Evolutionary conservation across 345 rosid species (phyloP), one percentile per base, ranked within the genome.

Genomic region (Salix caprea): DNA sequence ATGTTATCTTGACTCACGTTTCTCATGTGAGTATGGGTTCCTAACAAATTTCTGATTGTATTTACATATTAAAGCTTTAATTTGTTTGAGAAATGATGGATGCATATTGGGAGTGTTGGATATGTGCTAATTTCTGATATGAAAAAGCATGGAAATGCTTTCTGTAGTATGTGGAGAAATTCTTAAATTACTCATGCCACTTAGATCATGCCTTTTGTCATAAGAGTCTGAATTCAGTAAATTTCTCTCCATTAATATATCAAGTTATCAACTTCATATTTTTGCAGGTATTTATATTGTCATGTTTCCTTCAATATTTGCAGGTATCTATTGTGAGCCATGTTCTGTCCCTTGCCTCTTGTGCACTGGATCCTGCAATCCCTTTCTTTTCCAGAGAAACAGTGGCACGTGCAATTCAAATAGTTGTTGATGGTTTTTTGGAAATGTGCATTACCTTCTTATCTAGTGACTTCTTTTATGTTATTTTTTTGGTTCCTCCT

Each of bases 361-460:
- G 86, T 85, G 82, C 84, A 68, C 70, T 92, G 44, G 95, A 91
- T 39, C 92, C 94, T 72, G 68, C 87, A 36, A 74, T 88, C 77
- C 97, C 99, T 72, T 84, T 82, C 79, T 91, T 95, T 84, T 84
- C 92, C 60, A 84, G 77, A 81, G 93, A 90, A 77, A 82, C 83
- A 34, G 82, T 90, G 74, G 85, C 87, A 23, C 77, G 81, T 61
- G 89, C 97, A 65, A 78, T 95, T 78, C 91, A 79, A 82, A 92
- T 94, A 34, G 87, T 95, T 64, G 97, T 95, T 44, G 99, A 95
- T 77, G 97, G 99, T 75, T 95, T 95, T 81, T 74, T 93, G 88
- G 99, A 93, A 82, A 84, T 83, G 99, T 95, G 60, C 18, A 30
- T 73, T 76, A 67, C 77, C 42, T 77, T 82, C 61, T 71, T 52